Percentiles rank a stretch among this genome's conserved stretches.
Evolutionary conservation across 176 grass and related monocot genomes (phyloP).

Genomic region (Musa acuminata): DNA sequence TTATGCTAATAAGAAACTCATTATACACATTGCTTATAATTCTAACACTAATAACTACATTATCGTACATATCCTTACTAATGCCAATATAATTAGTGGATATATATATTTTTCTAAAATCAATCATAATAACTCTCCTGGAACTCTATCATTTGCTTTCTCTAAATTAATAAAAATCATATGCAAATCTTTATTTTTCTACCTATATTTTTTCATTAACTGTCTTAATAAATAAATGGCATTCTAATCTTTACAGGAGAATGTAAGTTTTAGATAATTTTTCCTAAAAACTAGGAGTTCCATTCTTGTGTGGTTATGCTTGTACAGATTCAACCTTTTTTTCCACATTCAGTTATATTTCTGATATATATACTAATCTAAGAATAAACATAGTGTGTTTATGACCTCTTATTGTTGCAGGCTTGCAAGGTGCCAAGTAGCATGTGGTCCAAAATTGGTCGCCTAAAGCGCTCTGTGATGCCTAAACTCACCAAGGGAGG

Average conservation of each 20-base stretch:
- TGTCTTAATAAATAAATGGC: no score
- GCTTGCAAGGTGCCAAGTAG: slow-evolving; percentile 69
- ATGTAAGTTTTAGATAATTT: not conserved
- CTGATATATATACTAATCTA: not conserved
- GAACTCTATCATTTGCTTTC: no score
- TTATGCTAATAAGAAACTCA: no score
- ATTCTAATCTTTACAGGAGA: not conserved
- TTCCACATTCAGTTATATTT: not conserved
- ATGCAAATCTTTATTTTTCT: no score
- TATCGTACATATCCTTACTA: no score
- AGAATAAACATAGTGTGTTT: not conserved
- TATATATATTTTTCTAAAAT: no score
- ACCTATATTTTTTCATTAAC: no score
- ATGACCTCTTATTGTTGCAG: slow-evolving; percentile 35
- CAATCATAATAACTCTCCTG: no score
- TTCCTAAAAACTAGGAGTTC: not conserved
- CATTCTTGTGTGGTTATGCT: not conserved
- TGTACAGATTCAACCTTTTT: not conserved
- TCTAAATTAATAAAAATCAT: no score
- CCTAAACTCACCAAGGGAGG: slow-evolving; percentile 88
- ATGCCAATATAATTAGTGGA: no score
- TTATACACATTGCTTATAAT: no score
- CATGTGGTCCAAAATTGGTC: slow-evolving; percentile 97
- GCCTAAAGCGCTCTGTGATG: slow-evolving; percentile 74
- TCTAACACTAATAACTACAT: no score